Percentiles rank a stretch among this genome's conserved stretches.
Evolutionary conservation across 75 land plant genomes (phyloP).

Genomic region (Cunninghamia lanceolata): DNA sequence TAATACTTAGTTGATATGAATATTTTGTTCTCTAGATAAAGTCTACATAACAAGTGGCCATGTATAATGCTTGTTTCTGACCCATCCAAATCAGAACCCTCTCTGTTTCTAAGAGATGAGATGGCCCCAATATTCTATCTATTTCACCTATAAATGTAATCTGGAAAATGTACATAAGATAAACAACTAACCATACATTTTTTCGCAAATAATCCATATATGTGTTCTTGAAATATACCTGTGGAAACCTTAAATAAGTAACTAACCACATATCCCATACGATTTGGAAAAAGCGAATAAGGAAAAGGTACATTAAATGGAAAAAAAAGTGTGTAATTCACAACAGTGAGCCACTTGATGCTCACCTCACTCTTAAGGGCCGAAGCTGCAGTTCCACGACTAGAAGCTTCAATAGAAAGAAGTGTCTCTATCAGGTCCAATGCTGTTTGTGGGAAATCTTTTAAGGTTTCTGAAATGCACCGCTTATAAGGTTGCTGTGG

Average conservation of each 20-base stretch:
- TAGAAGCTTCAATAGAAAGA: constrained; percentile 30
- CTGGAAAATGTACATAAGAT: background rate
- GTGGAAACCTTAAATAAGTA: background rate
- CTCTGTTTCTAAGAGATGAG: background rate
- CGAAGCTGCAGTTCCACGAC: constrained; percentile 23
- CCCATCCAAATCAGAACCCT: background rate
- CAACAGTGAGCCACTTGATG: background rate
- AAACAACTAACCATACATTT: background rate
- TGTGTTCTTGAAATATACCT: too few relatives aligned
- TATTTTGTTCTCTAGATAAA: background rate
- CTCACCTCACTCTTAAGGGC: constrained; percentile 27
- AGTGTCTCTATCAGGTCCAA: constrained; percentile 22
- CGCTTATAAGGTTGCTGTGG: constrained; percentile 31
- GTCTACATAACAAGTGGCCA: background rate
- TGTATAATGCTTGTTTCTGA: background rate
- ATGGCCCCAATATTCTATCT: background rate
- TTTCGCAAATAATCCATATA: too few relatives aligned
- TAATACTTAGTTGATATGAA: background rate
- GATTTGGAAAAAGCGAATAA: background rate
- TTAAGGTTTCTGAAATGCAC: constrained; percentile 30
- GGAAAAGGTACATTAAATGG: background rate
- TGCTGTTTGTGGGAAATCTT: constrained; percentile 26
- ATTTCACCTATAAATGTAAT: background rate
- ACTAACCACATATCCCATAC: background rate
- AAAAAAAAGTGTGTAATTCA: background rate